Percentiles rank a stretch among this genome's conserved stretches.
phyloP scores from a whole-genome alignment of 441 rosid genomes.

The Erysimum cheiri region DNA sequence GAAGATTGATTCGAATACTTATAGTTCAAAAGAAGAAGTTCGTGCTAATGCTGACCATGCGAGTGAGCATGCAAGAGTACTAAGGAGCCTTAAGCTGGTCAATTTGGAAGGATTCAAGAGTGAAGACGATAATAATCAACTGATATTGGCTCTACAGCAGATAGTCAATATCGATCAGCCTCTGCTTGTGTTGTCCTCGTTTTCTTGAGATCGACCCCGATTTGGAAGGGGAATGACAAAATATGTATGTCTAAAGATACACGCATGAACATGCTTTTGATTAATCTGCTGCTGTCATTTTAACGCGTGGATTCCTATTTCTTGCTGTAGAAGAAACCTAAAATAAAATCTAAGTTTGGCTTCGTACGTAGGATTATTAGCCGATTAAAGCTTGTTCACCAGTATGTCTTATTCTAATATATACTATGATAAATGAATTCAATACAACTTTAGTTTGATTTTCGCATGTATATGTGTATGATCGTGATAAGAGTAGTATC shows the following conservation, averaged over 20 bases:
- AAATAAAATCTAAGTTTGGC: background rate
- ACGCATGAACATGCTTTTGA: conserved; percentile 26
- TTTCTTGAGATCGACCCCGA: conserved; percentile 13
- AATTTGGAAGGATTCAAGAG: conserved; percentile 55
- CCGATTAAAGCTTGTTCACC: conserved; percentile 17
- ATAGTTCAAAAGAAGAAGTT: conserved; percentile 34
- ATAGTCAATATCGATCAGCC: conserved; percentile 27
- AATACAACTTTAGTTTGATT: background rate
- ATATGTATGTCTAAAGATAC: conserved; percentile 19
- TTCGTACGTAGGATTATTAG: background rate
- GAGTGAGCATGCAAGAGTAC: conserved; percentile 40
- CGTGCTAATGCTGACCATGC: conserved; percentile 31
- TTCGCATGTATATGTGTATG: background rate
- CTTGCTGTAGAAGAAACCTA: conserved; percentile 36
- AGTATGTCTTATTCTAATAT: conserved; percentile 19
- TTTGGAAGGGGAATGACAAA: background rate
- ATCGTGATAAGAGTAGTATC: background rate
- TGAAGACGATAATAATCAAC: conserved; percentile 41
- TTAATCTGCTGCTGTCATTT: conserved; percentile 5
- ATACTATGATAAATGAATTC: background rate
- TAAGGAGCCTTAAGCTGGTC: conserved; percentile 48
- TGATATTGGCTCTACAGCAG: conserved; percentile 46
- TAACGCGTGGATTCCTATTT: conserved; percentile 22
- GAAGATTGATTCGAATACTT: conserved; percentile 56
- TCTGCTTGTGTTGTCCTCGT: conserved; percentile 7